A percentile compares a stretch with the other conserved stretches of the same genome.
Evolutionary conservation across 805 yeast species (phyloP).

Genomic region (Tetrapisispora nanseiensis): DNA sequence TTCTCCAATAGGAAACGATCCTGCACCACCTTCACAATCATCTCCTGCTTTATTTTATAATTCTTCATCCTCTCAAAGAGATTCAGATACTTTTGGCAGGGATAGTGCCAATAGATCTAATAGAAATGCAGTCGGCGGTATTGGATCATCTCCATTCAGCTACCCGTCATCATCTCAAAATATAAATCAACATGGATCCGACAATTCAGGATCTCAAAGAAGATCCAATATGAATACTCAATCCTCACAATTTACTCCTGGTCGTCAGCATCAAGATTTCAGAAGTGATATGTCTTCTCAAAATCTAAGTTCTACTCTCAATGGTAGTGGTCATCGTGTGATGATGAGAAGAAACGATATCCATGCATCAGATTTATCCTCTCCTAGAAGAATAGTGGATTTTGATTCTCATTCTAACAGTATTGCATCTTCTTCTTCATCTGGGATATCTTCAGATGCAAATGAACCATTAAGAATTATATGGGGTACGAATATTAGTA

Average conservation of each 20-base stretch:
- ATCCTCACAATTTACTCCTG: constrained; percentile 10
- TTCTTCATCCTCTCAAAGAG: constrained; percentile 22
- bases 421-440: constrained; percentile 18
- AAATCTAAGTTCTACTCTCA: constrained; percentile 15
- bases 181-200: constrained; percentile 19
- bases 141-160: constrained; percentile 38
- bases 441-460: constrained; percentile 28
- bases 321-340: constrained; percentile 35
- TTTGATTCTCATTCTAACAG: constrained; percentile 31
- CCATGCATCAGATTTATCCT: constrained; percentile 59
- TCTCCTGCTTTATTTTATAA: constrained; percentile 29
- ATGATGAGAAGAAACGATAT: constrained; percentile 68
- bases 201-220: constrained; percentile 12
- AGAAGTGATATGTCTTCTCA: constrained; percentile 36
- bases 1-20: constrained; percentile 28
- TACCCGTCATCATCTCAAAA: constrained; percentile 33
- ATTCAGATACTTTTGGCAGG: constrained; percentile 22
- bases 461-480: constrained; percentile 82
- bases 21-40: constrained; percentile 30
- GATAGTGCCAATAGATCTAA: constrained; percentile 11
- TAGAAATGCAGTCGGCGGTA: constrained; percentile 11
- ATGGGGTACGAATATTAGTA: constrained; percentile 97
- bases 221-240: constrained; percentile 10
- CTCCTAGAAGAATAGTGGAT: constrained; percentile 60
- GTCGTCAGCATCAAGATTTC: constrained; percentile 28